Evolutionary conservation across 257 asterid genomes (phyloP), one percentile per base, ranked within the genome.

Genomic region (Sherardia arvensis): DNA sequence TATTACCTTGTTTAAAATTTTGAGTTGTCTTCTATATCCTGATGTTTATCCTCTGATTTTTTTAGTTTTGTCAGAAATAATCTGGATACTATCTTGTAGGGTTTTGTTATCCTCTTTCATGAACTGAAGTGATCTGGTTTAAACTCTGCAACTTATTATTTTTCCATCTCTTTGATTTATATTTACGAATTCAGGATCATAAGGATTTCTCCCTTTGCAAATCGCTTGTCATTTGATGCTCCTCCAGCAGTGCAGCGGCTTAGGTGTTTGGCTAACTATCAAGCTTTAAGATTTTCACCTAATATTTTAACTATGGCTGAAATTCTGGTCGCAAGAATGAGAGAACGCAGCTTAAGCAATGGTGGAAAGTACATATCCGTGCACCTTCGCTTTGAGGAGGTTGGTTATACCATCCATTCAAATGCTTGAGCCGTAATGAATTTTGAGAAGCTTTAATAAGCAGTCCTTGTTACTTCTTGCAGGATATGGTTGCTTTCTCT

Each of bases 381-480:
- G 73, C 99, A 93, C 76, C 99, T 93, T 76, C 99, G 99, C 68
- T 93, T 84, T 73, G 99, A 93, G 83, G 99, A 93, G 99, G 99
- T 93, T 68, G 73, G 88, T 81, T 69, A 22, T 17, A 30, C 8
- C 27, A 65, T 64, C 1, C 10, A 7, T 55, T 72, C 62, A 55
- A 54, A 26, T 56, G 61, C 55, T 40, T 56, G 27, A 40, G 63
- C 40, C 59, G 40, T 48, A 66, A 58, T 61, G 21, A 49, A 62
- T 63, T 66, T 68, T 60, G 64, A 55, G 64, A 47, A 54, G 45
- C 21, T 60, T 5, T 32, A 26, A 63, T 38, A 36, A 64, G 45
- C 68, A 43, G 62, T 71, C 61, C 62, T 69, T 28, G 61, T 76
- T 65, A 62, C 66, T 74, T 70, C 71, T 29, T 76, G 73, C 77